Evolutionary conservation across 305 asterid genomes (phyloP).

Genomic region (Fraxinus xanthoxyloides): DNA sequence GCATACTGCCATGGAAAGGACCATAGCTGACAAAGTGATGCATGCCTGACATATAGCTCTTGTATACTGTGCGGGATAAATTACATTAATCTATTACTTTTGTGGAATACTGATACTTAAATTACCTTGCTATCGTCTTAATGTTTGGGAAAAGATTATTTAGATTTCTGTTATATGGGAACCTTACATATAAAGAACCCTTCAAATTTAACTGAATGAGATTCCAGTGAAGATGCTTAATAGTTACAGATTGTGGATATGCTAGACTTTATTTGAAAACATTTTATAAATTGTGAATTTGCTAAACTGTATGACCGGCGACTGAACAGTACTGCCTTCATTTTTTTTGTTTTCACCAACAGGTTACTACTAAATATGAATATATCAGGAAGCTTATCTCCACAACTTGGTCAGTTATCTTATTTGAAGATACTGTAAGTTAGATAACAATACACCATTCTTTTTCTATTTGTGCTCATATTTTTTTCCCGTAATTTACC

Average conservation of each 20-base stretch:
- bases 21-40: too few relatives aligned
- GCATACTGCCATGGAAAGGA: too few relatives aligned
- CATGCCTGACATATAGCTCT: too few relatives aligned
- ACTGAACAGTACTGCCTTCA: neutral
- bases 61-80: neutral
- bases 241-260: neutral
- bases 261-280: neutral
- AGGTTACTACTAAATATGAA: conserved; percentile 53
- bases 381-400: conserved; percentile 79
- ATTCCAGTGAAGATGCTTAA: neutral
- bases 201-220: neutral
- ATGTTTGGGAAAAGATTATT: neutral
- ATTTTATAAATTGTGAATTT: neutral
- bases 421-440: conserved; percentile 76
- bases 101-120: too few relatives aligned
- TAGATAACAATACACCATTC: neutral
- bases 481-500: neutral
- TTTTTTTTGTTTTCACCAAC: conserved; percentile 27
- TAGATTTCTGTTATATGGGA: neutral
- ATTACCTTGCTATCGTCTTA: neutral
- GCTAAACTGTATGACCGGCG: neutral
- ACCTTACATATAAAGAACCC: neutral
- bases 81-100: neutral
- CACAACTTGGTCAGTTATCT: conserved; percentile 81
- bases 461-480: neutral